Conservation (phyloP, 768 basidiomycete species). For the Naganishia vishniacii region DNA sequence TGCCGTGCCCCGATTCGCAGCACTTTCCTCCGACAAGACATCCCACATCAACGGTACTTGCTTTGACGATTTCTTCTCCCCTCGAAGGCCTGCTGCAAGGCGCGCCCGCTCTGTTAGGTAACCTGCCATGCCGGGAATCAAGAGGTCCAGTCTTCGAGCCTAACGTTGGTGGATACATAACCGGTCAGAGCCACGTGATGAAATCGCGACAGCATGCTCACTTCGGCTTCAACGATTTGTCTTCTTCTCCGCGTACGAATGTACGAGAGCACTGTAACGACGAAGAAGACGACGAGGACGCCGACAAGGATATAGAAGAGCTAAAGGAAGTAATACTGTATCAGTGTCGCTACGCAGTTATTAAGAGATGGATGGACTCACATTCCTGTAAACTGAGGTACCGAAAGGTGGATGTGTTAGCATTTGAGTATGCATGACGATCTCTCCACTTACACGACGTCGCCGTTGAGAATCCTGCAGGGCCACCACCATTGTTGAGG, state of each 20-base stretch:
- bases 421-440: neutral
- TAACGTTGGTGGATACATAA: neutral
- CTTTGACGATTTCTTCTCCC: neutral
- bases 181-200: neutral
- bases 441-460: conserved; percentile 2
- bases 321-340: neutral
- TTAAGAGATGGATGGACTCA: neutral
- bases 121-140: conserved; percentile 28
- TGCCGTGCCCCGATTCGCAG: neutral
- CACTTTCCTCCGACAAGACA: conserved; percentile 10
- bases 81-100: conserved; percentile 6
- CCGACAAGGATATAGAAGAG: conserved; percentile 30
- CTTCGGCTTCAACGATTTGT: conserved; percentile 16
- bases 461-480: neutral
- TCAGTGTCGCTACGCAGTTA: neutral
- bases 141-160: conserved; percentile 22
- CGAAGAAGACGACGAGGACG: conserved; percentile 20
- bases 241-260: conserved; percentile 18
- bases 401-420: neutral
- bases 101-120: conserved; percentile 24
- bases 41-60: conserved; percentile 25
- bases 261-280: conserved; percentile 22
- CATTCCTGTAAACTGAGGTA: conserved; percentile 21
- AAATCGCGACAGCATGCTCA: neutral
- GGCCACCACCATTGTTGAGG: neutral